Evolutionary conservation across 805 yeast genomes (phyloP).

Genomic region (Teunomyces panamensis): DNA sequence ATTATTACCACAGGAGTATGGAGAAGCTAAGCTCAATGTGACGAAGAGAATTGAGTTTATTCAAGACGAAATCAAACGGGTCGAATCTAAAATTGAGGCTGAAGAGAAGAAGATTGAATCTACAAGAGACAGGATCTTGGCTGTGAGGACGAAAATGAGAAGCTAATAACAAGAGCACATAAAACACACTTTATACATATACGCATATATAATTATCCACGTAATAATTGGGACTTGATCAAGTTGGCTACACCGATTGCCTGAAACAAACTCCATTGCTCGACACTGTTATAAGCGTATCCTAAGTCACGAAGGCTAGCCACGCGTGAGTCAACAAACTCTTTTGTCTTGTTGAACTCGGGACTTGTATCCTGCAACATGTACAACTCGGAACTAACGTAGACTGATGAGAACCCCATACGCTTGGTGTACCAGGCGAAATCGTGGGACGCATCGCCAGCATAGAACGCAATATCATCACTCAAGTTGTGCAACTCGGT

Average conservation of each 20-base stretch:
- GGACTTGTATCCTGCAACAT: slow-evolving; percentile 72
- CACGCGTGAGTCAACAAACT: slow-evolving; percentile 62
- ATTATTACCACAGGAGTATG: slow-evolving; percentile 80
- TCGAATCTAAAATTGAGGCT: slow-evolving; percentile 61
- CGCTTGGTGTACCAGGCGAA: slow-evolving; percentile 94
- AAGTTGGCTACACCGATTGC: slow-evolving; percentile 64
- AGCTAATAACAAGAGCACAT: not conserved
- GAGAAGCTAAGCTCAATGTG: slow-evolving; percentile 82
- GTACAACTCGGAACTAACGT: slow-evolving; percentile 73
- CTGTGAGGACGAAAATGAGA: slow-evolving; percentile 36
- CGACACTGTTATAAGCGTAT: slow-evolving; percentile 57
- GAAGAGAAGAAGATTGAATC: slow-evolving; percentile 51
- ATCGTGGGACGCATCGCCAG: slow-evolving; percentile 78
- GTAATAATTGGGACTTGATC: slow-evolving; percentile 63
- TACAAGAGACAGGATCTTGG: slow-evolving; percentile 54
- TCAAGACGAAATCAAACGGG: slow-evolving; percentile 66
- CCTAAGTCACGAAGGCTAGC: slow-evolving; percentile 54
- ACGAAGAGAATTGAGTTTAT: slow-evolving; percentile 89
- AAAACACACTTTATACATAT: not conserved
- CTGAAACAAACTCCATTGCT: slow-evolving; percentile 75
- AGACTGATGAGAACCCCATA: slow-evolving; percentile 62
- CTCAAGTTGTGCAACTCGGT: slow-evolving; percentile 70
- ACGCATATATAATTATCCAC: slow-evolving; percentile 42
- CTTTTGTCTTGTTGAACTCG: slow-evolving; percentile 54
- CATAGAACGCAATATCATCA: slow-evolving; percentile 78